phyloP scores from a whole-genome alignment of 805 yeast species.

The Suhomyces kilbournensis region DNA sequence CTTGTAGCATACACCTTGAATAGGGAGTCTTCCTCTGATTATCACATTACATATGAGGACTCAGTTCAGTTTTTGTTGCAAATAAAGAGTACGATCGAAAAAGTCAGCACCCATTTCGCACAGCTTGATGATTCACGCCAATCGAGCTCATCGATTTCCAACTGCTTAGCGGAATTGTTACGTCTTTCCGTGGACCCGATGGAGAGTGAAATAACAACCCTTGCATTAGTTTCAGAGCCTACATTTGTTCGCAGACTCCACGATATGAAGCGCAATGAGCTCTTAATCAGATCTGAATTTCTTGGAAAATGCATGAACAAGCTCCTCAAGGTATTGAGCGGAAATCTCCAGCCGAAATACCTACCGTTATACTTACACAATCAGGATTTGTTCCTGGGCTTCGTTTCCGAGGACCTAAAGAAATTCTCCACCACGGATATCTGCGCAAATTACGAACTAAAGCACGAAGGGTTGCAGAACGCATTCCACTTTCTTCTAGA shows the following conservation, averaged over 20 bases:
- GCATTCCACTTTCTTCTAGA: slow-evolving; percentile 16
- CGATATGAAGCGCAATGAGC: neutral
- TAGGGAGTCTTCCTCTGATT: neutral
- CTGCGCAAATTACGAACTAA: neutral
- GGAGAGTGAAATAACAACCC: neutral
- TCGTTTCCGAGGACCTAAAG: neutral
- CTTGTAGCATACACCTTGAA: neutral
- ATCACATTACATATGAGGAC: neutral
- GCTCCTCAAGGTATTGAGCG: neutral
- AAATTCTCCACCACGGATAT: neutral
- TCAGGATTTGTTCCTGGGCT: neutral
- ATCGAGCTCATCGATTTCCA: neutral
- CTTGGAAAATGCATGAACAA: neutral
- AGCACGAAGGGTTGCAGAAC: neutral
- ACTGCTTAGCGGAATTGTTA: neutral
- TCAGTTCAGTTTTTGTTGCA: neutral
- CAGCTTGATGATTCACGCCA: neutral
- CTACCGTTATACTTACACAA: neutral
- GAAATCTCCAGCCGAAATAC: neutral
- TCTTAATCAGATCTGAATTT: neutral
- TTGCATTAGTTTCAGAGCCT: neutral
- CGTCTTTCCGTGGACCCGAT: neutral
- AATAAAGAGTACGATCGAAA: neutral
- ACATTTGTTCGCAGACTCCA: neutral
- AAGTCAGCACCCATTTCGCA: neutral